Evolutionary conservation across 345 rosid species (phyloP), one percentile per base, ranked within the genome.

Genomic region (Euclidium syriacum): DNA sequence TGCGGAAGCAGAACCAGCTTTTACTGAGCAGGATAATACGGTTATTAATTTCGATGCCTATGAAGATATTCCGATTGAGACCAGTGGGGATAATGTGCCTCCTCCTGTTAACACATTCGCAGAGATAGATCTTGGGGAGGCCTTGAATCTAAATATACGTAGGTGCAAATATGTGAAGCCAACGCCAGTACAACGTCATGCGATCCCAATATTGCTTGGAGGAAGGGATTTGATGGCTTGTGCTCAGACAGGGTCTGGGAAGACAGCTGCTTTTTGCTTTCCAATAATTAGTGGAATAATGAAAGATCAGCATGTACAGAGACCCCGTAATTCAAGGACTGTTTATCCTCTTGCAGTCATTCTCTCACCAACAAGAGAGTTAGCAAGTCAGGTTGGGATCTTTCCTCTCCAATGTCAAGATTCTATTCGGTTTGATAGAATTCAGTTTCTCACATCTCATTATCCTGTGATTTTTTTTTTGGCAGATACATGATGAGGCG

Each of bases 171-270:
- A 94, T 71, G 96, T 94, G 63, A 94, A 80, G 82, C 99, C 99
- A 0, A 94, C 99, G 7, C 99, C 97, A 6, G 90, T 94, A 27
- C 97, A 94, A 76, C 88, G 99, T 11, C 75, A 94, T 73, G 85
- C 97, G 0, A 94, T 94, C 38, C 99, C 99, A 1, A 94, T 94
- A 44, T 77, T 88, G 42, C 75, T 94, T 54, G 77, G 60, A 1
- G 96, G 99, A 40, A 74, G 99, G 53, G 99, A 94, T 69, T 73
- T 94, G 83, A 94, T 94, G 99, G 99, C 99, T 8, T 94, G 99
- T 80, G 99, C 99, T 22, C 99, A 94, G 80, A 94, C 99, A 59
- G 99, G 99, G 40, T 92, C 98, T 30, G 98, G 98, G 16, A 92
- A 92, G 85, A 92, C 98, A 14, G 98, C 98, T 57, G 98, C 99